These are phyloP conservation scores for Solidago caesia DNA, from an alignment of 129 eudicot species.

Conservation along the genomic window DNA sequence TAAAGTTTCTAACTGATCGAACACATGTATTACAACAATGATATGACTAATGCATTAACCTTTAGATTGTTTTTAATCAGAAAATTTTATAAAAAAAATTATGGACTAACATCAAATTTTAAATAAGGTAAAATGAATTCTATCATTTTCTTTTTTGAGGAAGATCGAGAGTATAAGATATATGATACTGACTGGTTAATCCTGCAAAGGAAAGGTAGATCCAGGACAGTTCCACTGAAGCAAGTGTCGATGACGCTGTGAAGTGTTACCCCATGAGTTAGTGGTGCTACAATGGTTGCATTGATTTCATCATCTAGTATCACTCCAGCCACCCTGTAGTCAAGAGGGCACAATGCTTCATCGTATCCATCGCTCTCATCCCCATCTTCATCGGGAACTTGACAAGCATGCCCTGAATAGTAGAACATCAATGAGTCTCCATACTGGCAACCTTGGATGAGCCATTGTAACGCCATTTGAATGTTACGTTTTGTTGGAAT, in stretches of 20 bases:
- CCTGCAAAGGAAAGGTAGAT: slow-evolving; percentile 51
- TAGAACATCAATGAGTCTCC: slow-evolving; percentile 74
- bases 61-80: neutral
- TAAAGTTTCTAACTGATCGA: neutral
- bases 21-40: neutral
- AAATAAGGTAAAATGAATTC: neutral
- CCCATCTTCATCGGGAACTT: slow-evolving; percentile 42
- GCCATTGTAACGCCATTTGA: slow-evolving; percentile 45
- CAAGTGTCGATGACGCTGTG: slow-evolving; percentile 63
- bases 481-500: slow-evolving; percentile 58
- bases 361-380: slow-evolving; percentile 67
- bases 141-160: neutral
- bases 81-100: neutral
- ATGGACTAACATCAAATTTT: neutral
- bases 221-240: slow-evolving; percentile 60
- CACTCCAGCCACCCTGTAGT: slow-evolving; percentile 47
- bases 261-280: slow-evolving; percentile 61
- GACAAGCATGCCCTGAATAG: slow-evolving; percentile 58
- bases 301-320: slow-evolving; percentile 65
- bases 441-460: slow-evolving; percentile 50
- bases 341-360: slow-evolving; percentile 61
- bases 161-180: neutral
- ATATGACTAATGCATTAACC: neutral
- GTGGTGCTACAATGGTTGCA: slow-evolving; percentile 60
- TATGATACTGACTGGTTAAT: slow-evolving; percentile 39